These are phyloP conservation scores for Leucosporidium creatinivorum DNA, from an alignment of 768 basidiomycete genomes.

Conservation along the genomic window DNA sequence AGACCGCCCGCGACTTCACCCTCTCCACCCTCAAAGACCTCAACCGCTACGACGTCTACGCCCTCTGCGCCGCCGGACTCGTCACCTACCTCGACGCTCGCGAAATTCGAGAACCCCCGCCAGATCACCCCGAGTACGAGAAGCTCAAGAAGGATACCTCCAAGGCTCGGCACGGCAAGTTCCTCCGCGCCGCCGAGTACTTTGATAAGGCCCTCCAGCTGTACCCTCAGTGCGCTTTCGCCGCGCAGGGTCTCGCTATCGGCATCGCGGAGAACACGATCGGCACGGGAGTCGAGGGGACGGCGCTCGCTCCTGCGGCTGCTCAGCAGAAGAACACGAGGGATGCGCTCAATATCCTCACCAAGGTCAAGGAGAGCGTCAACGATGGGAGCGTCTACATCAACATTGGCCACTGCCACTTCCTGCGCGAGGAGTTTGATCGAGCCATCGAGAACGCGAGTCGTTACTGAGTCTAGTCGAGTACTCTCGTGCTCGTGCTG, in stretches of 20 bases:
- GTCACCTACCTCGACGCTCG: constrained; percentile 77
- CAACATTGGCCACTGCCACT: constrained; percentile 96
- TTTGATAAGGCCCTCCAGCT: constrained; percentile 82
- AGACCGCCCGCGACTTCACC: constrained; percentile 78
- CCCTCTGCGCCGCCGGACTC: constrained; percentile 81
- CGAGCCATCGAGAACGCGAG: constrained; percentile 87
- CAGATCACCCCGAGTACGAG: constrained; percentile 47
- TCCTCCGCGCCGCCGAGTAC: constrained; percentile 76
- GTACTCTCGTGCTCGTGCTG: neutral
- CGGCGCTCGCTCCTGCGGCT: constrained; percentile 54
- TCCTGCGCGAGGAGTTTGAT: constrained; percentile 85
- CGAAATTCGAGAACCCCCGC: constrained; percentile 52
- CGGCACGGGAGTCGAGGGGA: constrained; percentile 45
- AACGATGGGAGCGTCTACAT: constrained; percentile 77
- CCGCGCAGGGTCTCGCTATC: constrained; percentile 92
- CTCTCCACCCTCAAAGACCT: constrained; percentile 75
- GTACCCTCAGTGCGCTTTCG: constrained; percentile 79
- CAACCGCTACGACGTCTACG: constrained; percentile 81
- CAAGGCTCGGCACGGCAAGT: constrained; percentile 71
- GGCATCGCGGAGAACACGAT: constrained; percentile 86
- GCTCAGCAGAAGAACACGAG: constrained; percentile 62
- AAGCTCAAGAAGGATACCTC: constrained; percentile 16
- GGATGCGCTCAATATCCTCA: constrained; percentile 82
- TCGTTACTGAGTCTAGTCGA: constrained; percentile 4
- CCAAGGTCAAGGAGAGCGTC: constrained; percentile 79